Conservation (phyloP, 768 basidiomycete species). For the Russula earlei region DNA sequence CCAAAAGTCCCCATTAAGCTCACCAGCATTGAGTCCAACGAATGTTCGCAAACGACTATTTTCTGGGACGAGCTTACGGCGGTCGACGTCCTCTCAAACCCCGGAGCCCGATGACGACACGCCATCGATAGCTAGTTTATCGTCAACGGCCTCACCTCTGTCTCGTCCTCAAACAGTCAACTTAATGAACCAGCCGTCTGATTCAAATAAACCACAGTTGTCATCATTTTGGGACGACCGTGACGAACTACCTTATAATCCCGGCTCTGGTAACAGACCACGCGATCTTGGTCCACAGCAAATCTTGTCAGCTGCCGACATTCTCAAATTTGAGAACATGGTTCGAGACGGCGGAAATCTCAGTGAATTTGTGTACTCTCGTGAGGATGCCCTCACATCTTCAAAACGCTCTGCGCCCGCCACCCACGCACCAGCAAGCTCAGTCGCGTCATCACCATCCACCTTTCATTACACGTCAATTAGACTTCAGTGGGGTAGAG, state of each 20-base stretch:
- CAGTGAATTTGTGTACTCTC: slow-evolving; percentile 9
- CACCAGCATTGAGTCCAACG: slow-evolving; percentile 16
- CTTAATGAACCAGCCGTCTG: background rate
- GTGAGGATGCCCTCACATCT: slow-evolving; percentile 11
- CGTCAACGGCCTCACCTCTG: background rate
- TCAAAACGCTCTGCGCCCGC: background rate
- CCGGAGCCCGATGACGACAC: slow-evolving; percentile 40
- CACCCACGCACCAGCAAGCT: background rate
- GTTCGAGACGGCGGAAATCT: slow-evolving; percentile 27
- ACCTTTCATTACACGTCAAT: background rate
- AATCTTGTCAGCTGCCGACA: slow-evolving; percentile 59
- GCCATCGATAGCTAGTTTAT: slow-evolving; percentile 44
- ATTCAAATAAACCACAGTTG: background rate
- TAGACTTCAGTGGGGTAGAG: background rate
- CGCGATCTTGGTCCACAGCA: slow-evolving; percentile 51
- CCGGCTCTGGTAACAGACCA: slow-evolving; percentile 28
- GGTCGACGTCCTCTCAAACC: slow-evolving; percentile 40
- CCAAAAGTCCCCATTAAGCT: slow-evolving; percentile 7
- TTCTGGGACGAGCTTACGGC: slow-evolving; percentile 44
- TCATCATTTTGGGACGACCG: slow-evolving; percentile 47
- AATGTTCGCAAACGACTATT: slow-evolving; percentile 50
- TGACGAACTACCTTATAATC: slow-evolving; percentile 32
- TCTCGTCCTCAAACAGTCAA: slow-evolving; percentile 2
- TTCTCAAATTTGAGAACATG: slow-evolving; percentile 50
- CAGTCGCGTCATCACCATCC: slow-evolving; percentile 1